A percentile compares a stretch with the other conserved stretches of the same genome.
These are phyloP conservation scores for Dioszegia aurantiaca DNA, from an alignment of 768 basidiomycete species.

Conservation along the genomic window DNA sequence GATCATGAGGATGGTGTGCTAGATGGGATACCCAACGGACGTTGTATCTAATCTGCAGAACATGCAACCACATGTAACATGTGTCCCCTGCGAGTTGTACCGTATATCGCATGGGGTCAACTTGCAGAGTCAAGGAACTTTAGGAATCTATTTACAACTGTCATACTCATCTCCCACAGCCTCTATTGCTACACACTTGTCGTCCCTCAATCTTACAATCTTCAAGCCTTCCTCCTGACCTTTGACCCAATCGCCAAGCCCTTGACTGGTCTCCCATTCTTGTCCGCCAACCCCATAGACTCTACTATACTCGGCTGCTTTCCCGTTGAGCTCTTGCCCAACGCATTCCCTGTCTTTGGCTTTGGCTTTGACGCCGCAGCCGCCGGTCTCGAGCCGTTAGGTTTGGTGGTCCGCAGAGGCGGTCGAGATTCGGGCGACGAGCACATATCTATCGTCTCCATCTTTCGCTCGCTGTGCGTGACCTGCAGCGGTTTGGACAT, in stretches of 20 bases:
- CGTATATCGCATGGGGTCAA: too few species aligned
- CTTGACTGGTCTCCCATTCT: slow-evolving; percentile 32
- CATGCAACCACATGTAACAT: too few species aligned
- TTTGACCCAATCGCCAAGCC: slow-evolving; percentile 29
- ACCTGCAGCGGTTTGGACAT: neutral
- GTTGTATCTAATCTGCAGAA: too few species aligned
- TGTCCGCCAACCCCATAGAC: slow-evolving; percentile 26
- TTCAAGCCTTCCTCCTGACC: slow-evolving; percentile 19
- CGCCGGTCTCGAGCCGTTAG: slow-evolving; percentile 1
- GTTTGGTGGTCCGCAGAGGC: neutral
- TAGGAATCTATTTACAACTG: too few species aligned
- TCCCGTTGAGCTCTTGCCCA: neutral
- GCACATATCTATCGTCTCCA: neutral
- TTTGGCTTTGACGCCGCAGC: neutral
- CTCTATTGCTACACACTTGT: neutral
- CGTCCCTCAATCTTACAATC: neutral
- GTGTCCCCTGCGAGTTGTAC: too few species aligned
- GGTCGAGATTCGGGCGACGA: neutral
- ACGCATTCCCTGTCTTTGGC: neutral
- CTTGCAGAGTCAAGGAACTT: too few species aligned
- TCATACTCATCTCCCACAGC: too few species aligned
- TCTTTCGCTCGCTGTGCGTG: neutral
- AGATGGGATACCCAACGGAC: too few species aligned
- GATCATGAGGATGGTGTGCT: too few species aligned
- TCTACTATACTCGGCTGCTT: slow-evolving; percentile 21